These are phyloP conservation scores for Monosporascus sp. DNA, from an alignment of 2,329 filamentous ascomycete species.

Conservation along the genomic window DNA sequence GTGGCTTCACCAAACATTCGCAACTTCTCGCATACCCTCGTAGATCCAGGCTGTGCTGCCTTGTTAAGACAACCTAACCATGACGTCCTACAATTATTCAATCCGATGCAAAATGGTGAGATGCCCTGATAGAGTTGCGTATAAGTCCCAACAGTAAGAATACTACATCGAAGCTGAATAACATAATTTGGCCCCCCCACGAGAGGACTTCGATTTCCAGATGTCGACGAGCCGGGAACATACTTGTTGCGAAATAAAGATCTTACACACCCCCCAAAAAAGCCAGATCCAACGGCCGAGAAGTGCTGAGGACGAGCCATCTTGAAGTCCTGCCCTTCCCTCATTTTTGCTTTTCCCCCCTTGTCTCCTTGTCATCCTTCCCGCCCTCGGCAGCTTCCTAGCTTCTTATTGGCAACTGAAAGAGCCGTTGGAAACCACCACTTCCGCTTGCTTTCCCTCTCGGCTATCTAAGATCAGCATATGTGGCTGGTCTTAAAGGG, in stretches of 20 bases:
- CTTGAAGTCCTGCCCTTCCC: background rate
- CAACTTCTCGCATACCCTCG: background rate
- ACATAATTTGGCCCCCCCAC: background rate
- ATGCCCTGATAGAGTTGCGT: background rate
- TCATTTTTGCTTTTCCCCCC: background rate
- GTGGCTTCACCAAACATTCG: background rate
- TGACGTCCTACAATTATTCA: background rate
- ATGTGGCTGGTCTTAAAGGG: background rate
- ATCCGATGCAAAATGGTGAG: background rate
- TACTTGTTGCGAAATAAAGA: background rate
- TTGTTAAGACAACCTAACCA: background rate
- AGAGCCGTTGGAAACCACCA: slow-evolving; percentile 1
- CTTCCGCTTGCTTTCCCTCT: slow-evolving; percentile 4
- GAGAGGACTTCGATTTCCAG: background rate
- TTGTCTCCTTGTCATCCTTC: slow-evolving; percentile 2
- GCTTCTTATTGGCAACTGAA: slow-evolving; percentile 8
- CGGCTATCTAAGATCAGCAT: slow-evolving; percentile 4
- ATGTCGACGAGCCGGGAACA: background rate
- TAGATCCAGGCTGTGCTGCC: background rate
- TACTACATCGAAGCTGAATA: background rate
- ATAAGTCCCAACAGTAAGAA: background rate
- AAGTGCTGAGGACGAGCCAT: background rate
- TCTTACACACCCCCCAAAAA: background rate
- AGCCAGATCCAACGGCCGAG: background rate
- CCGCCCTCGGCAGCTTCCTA: slow-evolving; percentile 11